phyloP scores from a whole-genome alignment of 768 basidiomycete species.

The Boletus fagicola region DNA sequence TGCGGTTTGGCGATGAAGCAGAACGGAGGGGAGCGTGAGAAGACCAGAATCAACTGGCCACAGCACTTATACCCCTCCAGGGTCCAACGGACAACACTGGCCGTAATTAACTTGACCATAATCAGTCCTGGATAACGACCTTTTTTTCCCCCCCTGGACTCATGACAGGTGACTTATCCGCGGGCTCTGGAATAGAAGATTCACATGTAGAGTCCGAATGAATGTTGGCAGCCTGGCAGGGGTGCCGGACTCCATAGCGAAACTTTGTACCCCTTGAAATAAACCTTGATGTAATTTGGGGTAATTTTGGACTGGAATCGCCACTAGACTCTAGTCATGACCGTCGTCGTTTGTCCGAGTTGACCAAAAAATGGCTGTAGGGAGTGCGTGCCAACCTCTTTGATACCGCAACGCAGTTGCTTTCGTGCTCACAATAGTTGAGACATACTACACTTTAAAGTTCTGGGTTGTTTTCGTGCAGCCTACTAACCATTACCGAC shows the following conservation, averaged over 20 bases:
- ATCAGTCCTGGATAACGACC: not conserved
- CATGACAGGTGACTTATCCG: not conserved
- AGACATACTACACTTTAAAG: no score
- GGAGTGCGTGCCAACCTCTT: not conserved
- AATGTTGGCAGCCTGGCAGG: not conserved
- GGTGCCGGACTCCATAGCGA: no score
- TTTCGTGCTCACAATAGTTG: no score
- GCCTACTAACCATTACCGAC: no score
- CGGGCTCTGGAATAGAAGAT: not conserved
- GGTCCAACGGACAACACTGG: not conserved
- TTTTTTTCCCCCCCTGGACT: not conserved
- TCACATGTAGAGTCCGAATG: not conserved
- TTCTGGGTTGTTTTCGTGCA: not conserved
- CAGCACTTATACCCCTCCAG: slow-evolving; percentile 16
- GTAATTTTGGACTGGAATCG: no score
- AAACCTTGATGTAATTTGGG: not conserved
- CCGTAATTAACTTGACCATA: slow-evolving; percentile 15
- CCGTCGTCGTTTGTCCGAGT: not conserved
- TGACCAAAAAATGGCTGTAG: not conserved
- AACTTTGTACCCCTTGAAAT: not conserved
- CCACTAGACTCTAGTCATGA: no score
- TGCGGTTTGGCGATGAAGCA: slow-evolving; percentile 10
- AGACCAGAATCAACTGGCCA: not conserved
- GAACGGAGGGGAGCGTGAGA: slow-evolving; percentile 21
- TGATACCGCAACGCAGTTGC: not conserved